These are phyloP conservation scores for Ramicandelaber brevisporus DNA, from an alignment of 192 early-diverging fungal species.

Conservation along the genomic window DNA sequence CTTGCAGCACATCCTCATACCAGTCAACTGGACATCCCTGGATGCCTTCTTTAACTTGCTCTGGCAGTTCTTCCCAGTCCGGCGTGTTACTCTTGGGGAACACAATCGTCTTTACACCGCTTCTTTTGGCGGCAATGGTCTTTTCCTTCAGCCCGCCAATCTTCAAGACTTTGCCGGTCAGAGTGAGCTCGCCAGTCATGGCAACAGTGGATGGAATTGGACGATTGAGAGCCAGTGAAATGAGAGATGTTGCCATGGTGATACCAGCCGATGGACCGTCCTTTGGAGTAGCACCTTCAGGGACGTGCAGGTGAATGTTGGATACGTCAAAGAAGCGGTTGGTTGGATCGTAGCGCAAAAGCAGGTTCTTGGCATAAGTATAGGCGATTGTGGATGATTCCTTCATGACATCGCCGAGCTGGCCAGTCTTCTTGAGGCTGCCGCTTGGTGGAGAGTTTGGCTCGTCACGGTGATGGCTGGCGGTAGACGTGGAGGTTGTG, in stretches of 20 bases:
- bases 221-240: constrained; percentile 70
- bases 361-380: constrained; percentile 73
- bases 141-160: constrained; percentile 97
- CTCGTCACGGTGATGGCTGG: too few species aligned
- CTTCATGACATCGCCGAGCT: constrained; percentile 99
- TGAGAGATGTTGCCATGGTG: constrained; percentile 84
- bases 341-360: constrained; percentile 44
- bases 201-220: constrained; percentile 57
- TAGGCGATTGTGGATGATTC: constrained; percentile 88
- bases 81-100: constrained; percentile 71
- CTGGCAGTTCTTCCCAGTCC: constrained; percentile 93
- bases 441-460: constrained; percentile 10
- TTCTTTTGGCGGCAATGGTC: constrained; percentile 88
- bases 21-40: constrained; percentile 54
- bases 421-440: constrained; percentile 65
- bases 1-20: constrained; percentile 41
- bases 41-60: constrained; percentile 73
- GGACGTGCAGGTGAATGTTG: constrained; percentile 80
- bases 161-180: constrained; percentile 91
- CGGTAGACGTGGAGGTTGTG: too few species aligned
- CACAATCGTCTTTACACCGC: constrained; percentile 65
- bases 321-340: constrained; percentile 85
- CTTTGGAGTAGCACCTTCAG: constrained; percentile 92
- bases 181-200: constrained; percentile 96
- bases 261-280: constrained; percentile 91